Evolutionary conservation across 768 basidiomycete species (phyloP).

Genomic region (Hericium coralloides): DNA sequence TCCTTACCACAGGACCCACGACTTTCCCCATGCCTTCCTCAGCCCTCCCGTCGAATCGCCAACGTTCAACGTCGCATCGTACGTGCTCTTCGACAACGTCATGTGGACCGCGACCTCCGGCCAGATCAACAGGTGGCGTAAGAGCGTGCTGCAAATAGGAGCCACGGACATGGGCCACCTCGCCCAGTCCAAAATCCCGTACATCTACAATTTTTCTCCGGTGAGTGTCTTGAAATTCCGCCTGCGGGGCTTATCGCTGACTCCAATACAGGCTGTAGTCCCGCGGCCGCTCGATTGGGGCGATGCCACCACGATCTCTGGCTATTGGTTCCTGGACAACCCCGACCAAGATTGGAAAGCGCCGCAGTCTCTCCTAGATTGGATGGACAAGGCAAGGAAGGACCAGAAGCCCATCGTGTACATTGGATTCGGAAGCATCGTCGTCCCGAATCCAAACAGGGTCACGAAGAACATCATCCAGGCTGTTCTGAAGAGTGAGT

Average conservation of each 20-base stretch:
- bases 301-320: constrained; percentile 45
- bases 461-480: constrained; percentile 49
- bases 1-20: constrained; percentile 31
- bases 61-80: constrained; percentile 54
- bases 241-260: neutral
- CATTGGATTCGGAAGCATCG: constrained; percentile 65
- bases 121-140: constrained; percentile 61
- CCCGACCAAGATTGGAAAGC: constrained; percentile 51
- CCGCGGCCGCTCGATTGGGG: constrained; percentile 67
- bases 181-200: constrained; percentile 50
- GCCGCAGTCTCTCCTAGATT: constrained; percentile 37
- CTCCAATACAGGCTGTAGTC: constrained; percentile 37
- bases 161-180: constrained; percentile 53
- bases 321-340: constrained; percentile 65
- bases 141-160: constrained; percentile 36
- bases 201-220: constrained; percentile 62
- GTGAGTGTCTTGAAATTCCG: constrained; percentile 17
- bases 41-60: constrained; percentile 55
- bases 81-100: constrained; percentile 57
- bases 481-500: constrained; percentile 50
- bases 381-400: constrained; percentile 44
- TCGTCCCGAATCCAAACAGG: constrained; percentile 47
- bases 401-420: constrained; percentile 59
- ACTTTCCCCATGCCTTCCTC: constrained; percentile 59
- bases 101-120: constrained; percentile 59